Percentiles rank a stretch among this genome's conserved stretches.
Evolutionary conservation across 495 filamentous ascomycete genomes (phyloP).

Genomic region (Penicilliopsis zonata): DNA sequence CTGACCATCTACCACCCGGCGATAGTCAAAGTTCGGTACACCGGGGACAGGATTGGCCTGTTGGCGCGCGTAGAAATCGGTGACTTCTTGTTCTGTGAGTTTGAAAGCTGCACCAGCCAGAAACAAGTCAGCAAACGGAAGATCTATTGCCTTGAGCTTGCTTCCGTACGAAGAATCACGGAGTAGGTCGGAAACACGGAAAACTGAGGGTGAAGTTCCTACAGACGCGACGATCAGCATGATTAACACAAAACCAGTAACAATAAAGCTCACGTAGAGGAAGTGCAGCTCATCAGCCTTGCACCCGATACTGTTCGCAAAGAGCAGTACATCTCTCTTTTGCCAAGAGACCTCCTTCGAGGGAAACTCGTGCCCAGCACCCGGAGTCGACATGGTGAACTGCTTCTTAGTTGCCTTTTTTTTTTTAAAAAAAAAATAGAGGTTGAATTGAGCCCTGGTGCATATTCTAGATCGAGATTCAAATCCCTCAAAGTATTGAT

Average conservation of each 20-base stretch:
- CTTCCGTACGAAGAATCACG: slow-evolving; percentile 59
- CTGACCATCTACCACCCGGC: slow-evolving; percentile 74
- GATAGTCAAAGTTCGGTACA: slow-evolving; percentile 65
- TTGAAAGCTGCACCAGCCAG: slow-evolving; percentile 65
- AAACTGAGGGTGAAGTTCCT: slow-evolving; percentile 79
- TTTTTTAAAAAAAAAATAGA: too few species aligned
- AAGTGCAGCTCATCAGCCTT: slow-evolving; percentile 83
- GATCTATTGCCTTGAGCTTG: too few species aligned
- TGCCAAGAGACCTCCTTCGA: slow-evolving; percentile 63
- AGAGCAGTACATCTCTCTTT: slow-evolving; percentile 76
- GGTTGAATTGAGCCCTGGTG: too few species aligned
- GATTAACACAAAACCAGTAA: background rate
- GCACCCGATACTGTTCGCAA: slow-evolving; percentile 77
- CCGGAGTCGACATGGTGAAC: slow-evolving; percentile 40
- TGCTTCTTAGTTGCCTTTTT: too few species aligned
- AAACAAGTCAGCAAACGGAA: too few species aligned
- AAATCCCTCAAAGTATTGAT: too few species aligned
- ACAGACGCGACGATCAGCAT: slow-evolving; percentile 2
- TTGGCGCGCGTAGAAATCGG: slow-evolving; percentile 68
- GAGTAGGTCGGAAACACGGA: slow-evolving; percentile 80
- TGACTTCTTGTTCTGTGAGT: slow-evolving; percentile 60
- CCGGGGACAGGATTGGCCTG: slow-evolving; percentile 53
- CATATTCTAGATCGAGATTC: too few species aligned
- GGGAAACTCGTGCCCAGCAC: slow-evolving; percentile 70
- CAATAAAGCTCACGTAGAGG: slow-evolving; percentile 51